Percentiles rank a stretch among this genome's conserved stretches.
phyloP scores from a whole-genome alignment of 192 early-diverging fungal species.

The Thamnidium elegans region DNA sequence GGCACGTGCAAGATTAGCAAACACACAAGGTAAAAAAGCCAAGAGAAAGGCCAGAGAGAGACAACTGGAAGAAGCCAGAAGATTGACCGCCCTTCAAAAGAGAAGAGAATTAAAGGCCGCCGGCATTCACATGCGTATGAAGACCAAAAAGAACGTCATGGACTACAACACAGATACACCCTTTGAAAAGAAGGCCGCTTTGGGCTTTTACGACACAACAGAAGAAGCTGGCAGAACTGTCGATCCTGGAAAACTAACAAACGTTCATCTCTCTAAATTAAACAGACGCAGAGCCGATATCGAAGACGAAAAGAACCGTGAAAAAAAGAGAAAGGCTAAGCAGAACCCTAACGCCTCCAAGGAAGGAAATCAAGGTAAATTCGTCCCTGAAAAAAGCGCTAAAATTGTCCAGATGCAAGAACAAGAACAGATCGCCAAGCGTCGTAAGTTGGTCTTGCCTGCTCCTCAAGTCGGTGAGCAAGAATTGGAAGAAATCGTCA shows the following conservation, averaged over 20 bases:
- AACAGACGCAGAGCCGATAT: constrained; percentile 84
- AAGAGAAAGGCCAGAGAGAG: constrained; percentile 98
- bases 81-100: constrained; percentile 89
- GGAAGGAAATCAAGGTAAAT: constrained; percentile 53
- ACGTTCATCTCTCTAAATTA: constrained; percentile 74
- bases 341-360: constrained; percentile 50
- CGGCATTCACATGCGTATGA: constrained; percentile 80
- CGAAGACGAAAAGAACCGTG: constrained; percentile 80
- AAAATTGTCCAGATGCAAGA: constrained; percentile 60
- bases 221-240: constrained; percentile 74
- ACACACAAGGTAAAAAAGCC: constrained; percentile 99
- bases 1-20: constrained; percentile 96
- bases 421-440: constrained; percentile 67
- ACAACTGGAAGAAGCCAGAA: constrained; percentile 93
- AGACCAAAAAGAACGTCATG: constrained; percentile 74
- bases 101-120: constrained; percentile 94
- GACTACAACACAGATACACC: constrained; percentile 98
- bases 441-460: constrained; percentile 80
- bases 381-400: constrained; percentile 56
- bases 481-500: constrained; percentile 90
- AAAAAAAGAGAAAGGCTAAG: constrained; percentile 68
- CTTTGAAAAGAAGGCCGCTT: constrained; percentile 81
- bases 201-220: constrained; percentile 91
- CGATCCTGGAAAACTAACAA: constrained; percentile 60
- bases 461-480: constrained; percentile 87